phyloP scores from a whole-genome alignment of 2,329 filamentous ascomycete species.

The Coniochaeta sp. region DNA sequence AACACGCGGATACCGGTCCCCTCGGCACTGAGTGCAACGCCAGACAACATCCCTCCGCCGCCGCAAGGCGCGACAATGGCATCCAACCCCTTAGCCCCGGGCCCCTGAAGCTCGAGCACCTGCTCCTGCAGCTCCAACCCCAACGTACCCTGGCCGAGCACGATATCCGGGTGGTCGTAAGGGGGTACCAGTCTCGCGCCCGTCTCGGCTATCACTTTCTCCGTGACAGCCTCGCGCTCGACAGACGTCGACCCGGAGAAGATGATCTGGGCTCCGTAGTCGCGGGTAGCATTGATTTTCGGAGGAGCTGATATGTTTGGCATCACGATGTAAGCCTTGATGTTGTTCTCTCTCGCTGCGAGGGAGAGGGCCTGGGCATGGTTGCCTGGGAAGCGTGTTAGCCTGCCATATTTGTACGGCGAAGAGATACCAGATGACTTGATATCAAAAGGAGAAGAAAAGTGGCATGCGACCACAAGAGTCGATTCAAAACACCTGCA shows the following conservation, averaged over 20 bases:
- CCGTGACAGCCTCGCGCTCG: constrained; percentile 74
- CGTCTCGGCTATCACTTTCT: constrained; percentile 61
- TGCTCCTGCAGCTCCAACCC: constrained; percentile 78
- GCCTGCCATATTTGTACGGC: not conserved
- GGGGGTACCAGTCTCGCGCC: constrained; percentile 78
- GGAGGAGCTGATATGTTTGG: constrained; percentile 74
- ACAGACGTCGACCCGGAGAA: constrained; percentile 75
- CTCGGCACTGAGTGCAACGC: constrained; percentile 69
- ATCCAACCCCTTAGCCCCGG: constrained; percentile 42
- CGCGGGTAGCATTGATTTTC: constrained; percentile 76
- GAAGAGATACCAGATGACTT: not conserved
- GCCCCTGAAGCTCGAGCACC: constrained; percentile 39
- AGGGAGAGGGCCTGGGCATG: constrained; percentile 90
- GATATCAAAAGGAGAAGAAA: not conserved
- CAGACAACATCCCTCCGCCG: constrained; percentile 81
- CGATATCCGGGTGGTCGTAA: constrained; percentile 87
- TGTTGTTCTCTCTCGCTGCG: constrained; percentile 64
- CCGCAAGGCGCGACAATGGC: constrained; percentile 78
- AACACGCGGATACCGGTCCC: constrained; percentile 71
- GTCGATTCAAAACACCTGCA: too few species aligned
- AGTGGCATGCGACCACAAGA: too few species aligned
- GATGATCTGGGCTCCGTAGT: constrained; percentile 69
- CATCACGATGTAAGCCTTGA: constrained; percentile 89
- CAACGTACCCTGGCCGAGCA: constrained; percentile 88
- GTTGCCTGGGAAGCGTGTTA: constrained; percentile 51